Conservation (phyloP, 1,284 basidiomycete species). For the Heterobasidion annosum region DNA sequence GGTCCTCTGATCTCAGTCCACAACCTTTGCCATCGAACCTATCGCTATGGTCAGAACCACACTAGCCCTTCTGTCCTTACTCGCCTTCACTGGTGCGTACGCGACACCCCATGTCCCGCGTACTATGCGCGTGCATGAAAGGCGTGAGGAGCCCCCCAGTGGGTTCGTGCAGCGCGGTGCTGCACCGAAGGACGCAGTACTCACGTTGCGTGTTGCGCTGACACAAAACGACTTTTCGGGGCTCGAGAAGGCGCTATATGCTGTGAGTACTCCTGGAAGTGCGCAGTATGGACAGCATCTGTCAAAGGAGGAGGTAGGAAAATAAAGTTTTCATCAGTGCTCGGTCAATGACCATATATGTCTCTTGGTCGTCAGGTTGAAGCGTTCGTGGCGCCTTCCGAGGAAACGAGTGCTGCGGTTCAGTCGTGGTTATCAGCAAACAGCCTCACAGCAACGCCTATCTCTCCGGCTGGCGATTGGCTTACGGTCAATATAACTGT, state of each 20-base stretch:
- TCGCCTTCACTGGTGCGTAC: not conserved
- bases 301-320: constrained; percentile 17
- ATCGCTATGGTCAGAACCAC: not conserved
- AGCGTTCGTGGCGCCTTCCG: constrained; percentile 3
- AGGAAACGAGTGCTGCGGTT: constrained; percentile 24
- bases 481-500: constrained; percentile 26
- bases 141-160: not conserved
- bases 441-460: constrained; percentile 20
- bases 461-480: constrained; percentile 31
- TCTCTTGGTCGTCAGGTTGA: constrained; percentile 12
- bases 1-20: no score
- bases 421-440: constrained; percentile 27
- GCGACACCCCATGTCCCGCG: constrained; percentile 3
- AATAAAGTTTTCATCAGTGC: not conserved
- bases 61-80: not conserved
- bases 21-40: not conserved
- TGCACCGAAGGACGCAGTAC: constrained; percentile 8
- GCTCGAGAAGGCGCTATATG: constrained; percentile 20
- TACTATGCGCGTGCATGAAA: not conserved
- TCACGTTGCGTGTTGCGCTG: constrained; percentile 17
- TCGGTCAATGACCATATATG: not conserved
- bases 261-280: constrained; percentile 19
- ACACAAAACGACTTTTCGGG: constrained; percentile 17
- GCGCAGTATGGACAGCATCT: constrained; percentile 21
- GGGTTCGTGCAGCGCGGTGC: constrained; percentile 2